Evolutionary conservation across 768 basidiomycete genomes (phyloP).

Genomic region (Strobilomyces confusus): DNA sequence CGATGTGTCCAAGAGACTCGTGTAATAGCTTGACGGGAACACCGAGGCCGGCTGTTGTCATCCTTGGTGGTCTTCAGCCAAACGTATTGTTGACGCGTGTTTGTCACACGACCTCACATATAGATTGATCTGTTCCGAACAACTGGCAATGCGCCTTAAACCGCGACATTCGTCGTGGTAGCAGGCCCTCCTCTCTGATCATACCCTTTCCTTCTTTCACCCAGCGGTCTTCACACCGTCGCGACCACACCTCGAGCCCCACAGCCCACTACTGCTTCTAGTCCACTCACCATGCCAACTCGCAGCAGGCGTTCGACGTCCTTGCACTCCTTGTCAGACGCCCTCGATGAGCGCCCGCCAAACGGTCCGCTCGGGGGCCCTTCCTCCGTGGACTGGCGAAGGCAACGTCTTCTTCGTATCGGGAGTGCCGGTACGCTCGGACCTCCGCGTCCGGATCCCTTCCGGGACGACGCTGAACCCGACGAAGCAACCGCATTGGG

Average conservation of each 20-base stretch:
- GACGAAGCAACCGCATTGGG: slow-evolving; percentile 38
- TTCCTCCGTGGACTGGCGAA: slow-evolving; percentile 55
- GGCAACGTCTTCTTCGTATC: slow-evolving; percentile 56
- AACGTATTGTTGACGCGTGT: slow-evolving; percentile 18
- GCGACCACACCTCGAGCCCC: neutral
- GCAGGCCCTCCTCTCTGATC: neutral
- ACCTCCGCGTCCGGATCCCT: neutral
- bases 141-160: neutral
- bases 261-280: neutral
- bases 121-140: neutral
- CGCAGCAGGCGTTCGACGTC: slow-evolving; percentile 17
- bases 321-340: slow-evolving; percentile 16
- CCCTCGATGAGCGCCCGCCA: slow-evolving; percentile 14
- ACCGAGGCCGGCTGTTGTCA: slow-evolving; percentile 65
- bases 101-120: slow-evolving; percentile 5
- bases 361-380: slow-evolving; percentile 44
- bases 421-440: slow-evolving; percentile 26
- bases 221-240: neutral
- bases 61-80: slow-evolving; percentile 16
- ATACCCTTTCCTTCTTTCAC: neutral
- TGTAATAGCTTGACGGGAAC: slow-evolving; percentile 96
- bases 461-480: slow-evolving; percentile 5
- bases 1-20: slow-evolving; percentile 92
- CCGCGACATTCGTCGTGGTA: neutral
- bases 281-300: slow-evolving; percentile 15